A percentile compares a stretch with the other conserved stretches of the same genome.
Evolutionary conservation across 305 asterid genomes (phyloP).

Genomic region (Lippia alba): DNA sequence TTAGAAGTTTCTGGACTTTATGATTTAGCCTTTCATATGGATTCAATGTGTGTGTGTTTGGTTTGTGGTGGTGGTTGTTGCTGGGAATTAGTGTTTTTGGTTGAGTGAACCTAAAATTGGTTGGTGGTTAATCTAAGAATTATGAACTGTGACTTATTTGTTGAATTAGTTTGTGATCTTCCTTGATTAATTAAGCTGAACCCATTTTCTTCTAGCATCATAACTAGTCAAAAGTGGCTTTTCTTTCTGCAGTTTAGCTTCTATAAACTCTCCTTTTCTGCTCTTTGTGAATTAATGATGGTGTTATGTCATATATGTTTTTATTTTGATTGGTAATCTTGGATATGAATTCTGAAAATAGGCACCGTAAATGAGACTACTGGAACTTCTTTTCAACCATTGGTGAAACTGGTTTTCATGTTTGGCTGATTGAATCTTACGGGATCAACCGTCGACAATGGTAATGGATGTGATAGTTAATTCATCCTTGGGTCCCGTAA

Average conservation of each 20-base stretch:
- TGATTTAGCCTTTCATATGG: neutral
- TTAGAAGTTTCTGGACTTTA: neutral
- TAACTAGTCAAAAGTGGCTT: neutral
- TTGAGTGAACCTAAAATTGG: neutral
- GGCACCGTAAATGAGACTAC: slow-evolving; percentile 27
- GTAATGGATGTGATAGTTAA: slow-evolving; percentile 43
- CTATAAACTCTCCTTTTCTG: neutral
- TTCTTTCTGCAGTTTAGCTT: neutral
- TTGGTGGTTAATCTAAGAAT: neutral
- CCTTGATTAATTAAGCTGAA: neutral
- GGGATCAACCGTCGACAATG: slow-evolving; percentile 37
- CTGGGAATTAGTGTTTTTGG: slow-evolving; percentile 3
- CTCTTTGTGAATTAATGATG: neutral
- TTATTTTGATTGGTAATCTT: slow-evolving; percentile 1
- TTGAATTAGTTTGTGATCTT: slow-evolving; percentile 4
- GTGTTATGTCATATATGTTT: neutral
- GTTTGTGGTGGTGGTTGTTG: too few relatives aligned
- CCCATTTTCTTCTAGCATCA: neutral
- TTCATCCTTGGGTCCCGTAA: slow-evolving; percentile 37
- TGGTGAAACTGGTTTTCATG: slow-evolving; percentile 11
- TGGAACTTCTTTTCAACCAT: slow-evolving; percentile 6
- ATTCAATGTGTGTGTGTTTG: neutral
- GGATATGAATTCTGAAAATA: slow-evolving; percentile 17
- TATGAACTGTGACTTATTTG: neutral
- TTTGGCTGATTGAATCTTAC: slow-evolving; percentile 17